These are phyloP conservation scores for Aspergillus steynii DNA, from an alignment of 495 filamentous ascomycete species.

Conservation along the genomic window DNA sequence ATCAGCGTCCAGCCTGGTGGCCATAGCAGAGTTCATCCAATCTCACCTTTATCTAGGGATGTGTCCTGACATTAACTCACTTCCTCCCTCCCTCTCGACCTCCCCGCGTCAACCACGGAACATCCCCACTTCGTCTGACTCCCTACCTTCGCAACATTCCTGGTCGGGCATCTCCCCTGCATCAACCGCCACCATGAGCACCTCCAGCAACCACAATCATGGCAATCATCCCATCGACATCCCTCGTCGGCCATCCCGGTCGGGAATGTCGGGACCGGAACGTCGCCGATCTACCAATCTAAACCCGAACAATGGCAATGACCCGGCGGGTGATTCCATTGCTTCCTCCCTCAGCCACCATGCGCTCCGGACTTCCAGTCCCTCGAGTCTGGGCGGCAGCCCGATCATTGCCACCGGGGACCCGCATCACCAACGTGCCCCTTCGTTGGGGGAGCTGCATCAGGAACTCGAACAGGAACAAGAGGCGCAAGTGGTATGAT, in stretches of 20 bases:
- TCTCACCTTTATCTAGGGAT: conserved; percentile 29
- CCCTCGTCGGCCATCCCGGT: conserved; percentile 50
- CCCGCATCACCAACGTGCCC: conserved; percentile 67
- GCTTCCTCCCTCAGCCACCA: conserved; percentile 47
- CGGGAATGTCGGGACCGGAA: conserved; percentile 47
- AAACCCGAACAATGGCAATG: conserved; percentile 67
- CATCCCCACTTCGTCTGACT: conserved; percentile 22
- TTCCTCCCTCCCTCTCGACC: conserved; percentile 62
- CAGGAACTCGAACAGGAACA: conserved; percentile 95
- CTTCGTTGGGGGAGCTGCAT: conserved; percentile 90
- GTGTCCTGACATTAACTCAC: conserved; percentile 75
- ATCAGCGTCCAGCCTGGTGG: neutral
- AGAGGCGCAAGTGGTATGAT: conserved; percentile 81
- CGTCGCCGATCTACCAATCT: conserved; percentile 69
- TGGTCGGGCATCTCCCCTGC: conserved; percentile 24
- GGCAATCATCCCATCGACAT: conserved; percentile 27
- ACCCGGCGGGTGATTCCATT: conserved; percentile 32
- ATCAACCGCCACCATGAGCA: conserved; percentile 30
- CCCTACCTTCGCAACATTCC: conserved; percentile 13
- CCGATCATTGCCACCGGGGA: conserved; percentile 58
- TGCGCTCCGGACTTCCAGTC: conserved; percentile 55
- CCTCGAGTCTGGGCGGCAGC: conserved; percentile 56
- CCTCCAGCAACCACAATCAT: conserved; percentile 15
- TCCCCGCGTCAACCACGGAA: conserved; percentile 37
- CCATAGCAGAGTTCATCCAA: no score